phyloP scores from a whole-genome alignment of 2,329 filamentous ascomycete genomes.

The Verticillium nonalfalfae region DNA sequence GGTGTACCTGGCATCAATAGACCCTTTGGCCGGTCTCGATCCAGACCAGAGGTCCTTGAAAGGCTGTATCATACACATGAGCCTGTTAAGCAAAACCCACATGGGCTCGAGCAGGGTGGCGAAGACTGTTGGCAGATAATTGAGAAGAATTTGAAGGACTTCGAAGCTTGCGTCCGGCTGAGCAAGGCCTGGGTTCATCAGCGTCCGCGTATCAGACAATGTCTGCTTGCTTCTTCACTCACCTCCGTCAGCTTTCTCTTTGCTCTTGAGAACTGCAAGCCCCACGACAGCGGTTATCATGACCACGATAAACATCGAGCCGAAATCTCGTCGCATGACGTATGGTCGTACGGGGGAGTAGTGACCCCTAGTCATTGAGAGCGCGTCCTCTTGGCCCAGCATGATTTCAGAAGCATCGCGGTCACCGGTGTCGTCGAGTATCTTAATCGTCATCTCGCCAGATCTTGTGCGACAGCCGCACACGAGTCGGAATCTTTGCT shows the following conservation, averaged over 20 bases:
- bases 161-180: constrained; percentile 24
- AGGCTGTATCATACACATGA: constrained; percentile 47
- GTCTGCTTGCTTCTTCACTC: background rate
- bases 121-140: constrained; percentile 47
- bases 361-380: background rate
- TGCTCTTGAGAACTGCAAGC: background rate
- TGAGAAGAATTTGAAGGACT: constrained; percentile 30
- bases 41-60: constrained; percentile 41
- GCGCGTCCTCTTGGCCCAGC: no score
- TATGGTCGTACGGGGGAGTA: background rate
- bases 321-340: no score
- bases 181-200: constrained; percentile 16
- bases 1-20: constrained; percentile 40
- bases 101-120: constrained; percentile 51
- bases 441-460: constrained; percentile 1
- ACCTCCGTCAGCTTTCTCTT: constrained; percentile 16
- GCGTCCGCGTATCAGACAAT: background rate
- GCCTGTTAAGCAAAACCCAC: constrained; percentile 47
- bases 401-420: no score
- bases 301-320: no score
- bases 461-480: constrained; percentile 1
- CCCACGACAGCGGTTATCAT: no score
- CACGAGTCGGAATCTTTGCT: constrained; percentile 1
- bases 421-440: background rate
- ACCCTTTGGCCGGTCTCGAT: constrained; percentile 20